Conservation (phyloP, 305 asterid genomes). For the Fraxinus ornus region DNA sequence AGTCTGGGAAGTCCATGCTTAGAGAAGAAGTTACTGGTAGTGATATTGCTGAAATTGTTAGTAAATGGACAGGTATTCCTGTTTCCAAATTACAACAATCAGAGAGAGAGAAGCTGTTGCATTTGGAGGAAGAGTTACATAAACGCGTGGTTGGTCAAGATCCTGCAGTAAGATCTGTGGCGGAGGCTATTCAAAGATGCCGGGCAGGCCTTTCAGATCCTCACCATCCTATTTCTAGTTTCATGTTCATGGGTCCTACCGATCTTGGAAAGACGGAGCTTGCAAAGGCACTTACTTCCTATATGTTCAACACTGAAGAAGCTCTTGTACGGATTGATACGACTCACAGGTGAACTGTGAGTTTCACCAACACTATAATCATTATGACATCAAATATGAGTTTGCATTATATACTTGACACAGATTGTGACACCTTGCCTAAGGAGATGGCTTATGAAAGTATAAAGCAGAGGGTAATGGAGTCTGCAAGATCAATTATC, state of each 20-base stretch:
- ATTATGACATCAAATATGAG: slow-evolving; percentile 97
- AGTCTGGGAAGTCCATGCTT: slow-evolving; percentile 89
- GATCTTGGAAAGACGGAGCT: slow-evolving; percentile 96
- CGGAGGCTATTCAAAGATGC: slow-evolving; percentile 86
- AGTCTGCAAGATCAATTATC: slow-evolving; percentile 77
- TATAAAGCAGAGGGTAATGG: slow-evolving; percentile 72
- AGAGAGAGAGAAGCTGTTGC: slow-evolving; percentile 72
- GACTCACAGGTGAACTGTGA: slow-evolving; percentile 79
- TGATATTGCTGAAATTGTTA: slow-evolving; percentile 88
- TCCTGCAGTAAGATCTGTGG: slow-evolving; percentile 84
- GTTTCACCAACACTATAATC: slow-evolving; percentile 75
- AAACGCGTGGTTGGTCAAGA: slow-evolving; percentile 82
- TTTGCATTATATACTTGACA: slow-evolving; percentile 68
- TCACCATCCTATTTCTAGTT: slow-evolving; percentile 91
- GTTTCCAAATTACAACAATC: slow-evolving; percentile 83
- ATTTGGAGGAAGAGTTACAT: slow-evolving; percentile 81
- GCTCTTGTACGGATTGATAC: slow-evolving; percentile 89
- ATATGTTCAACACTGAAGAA: slow-evolving; percentile 87
- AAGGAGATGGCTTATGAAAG: slow-evolving; percentile 68
- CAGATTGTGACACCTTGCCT: slow-evolving; percentile 46
- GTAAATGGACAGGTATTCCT: slow-evolving; percentile 98
- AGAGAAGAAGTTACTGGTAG: slow-evolving; percentile 91
- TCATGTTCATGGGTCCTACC: slow-evolving; percentile 99
- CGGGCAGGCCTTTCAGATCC: slow-evolving; percentile 65
- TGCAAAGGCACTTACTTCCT: slow-evolving; percentile 85